Evolutionary conservation across 2,329 filamentous ascomycete genomes (phyloP).

Genomic region (Cryphonectria japonica): DNA sequence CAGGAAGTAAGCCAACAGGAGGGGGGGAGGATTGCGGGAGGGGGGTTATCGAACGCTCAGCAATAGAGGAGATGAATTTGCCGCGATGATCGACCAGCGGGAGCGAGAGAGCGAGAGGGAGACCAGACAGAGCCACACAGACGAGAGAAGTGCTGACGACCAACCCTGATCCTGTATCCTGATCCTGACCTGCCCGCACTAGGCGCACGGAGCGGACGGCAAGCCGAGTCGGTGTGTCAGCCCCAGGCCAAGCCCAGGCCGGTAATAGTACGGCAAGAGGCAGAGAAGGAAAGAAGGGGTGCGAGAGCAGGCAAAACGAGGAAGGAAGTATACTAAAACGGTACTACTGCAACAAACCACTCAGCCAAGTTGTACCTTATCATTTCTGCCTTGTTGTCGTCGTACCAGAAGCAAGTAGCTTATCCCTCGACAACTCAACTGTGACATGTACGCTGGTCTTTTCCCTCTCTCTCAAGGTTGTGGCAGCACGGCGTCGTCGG

Average conservation of each 20-base stretch:
- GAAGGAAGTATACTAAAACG: not conserved
- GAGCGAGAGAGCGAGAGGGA: not conserved
- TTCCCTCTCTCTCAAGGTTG: not conserved
- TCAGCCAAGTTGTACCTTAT: not conserved
- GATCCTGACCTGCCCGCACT: conserved; percentile 11
- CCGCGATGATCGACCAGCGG: not conserved
- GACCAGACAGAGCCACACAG: not conserved
- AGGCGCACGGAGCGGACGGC: conserved; percentile 23
- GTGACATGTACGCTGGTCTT: not conserved
- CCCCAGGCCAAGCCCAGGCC: not conserved
- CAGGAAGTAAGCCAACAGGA: not conserved
- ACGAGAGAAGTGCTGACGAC: conserved; percentile 8
- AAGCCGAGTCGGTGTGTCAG: conserved; percentile 22
- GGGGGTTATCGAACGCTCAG: not conserved
- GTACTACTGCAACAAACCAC: not conserved
- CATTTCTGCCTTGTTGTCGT: too few relatives aligned
- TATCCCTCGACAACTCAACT: not conserved
- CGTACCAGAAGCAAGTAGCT: not conserved
- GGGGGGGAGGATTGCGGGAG: conserved; percentile 8
- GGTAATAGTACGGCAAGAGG: conserved; percentile 16
- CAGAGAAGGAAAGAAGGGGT: not conserved
- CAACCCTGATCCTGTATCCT: conserved; percentile 3
- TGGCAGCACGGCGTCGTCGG: not conserved
- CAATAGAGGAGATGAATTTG: not conserved
- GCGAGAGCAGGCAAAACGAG: too few relatives aligned